These are phyloP conservation scores for Neurospora sp. DNA, from an alignment of 495 filamentous ascomycete species.

Conservation along the genomic window DNA sequence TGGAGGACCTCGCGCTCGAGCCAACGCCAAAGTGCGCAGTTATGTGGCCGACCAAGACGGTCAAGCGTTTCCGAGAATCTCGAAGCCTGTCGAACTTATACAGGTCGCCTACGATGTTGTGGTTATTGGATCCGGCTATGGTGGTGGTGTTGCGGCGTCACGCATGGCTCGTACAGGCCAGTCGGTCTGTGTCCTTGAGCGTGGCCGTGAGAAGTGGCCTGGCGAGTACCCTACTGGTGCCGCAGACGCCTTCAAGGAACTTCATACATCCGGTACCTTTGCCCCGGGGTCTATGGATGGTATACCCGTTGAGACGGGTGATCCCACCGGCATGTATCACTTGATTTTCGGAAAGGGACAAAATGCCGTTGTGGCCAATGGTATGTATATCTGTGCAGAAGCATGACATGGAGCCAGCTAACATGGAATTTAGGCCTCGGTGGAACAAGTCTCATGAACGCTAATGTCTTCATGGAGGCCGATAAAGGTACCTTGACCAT, in stretches of 20 bases:
- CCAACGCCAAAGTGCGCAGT: conserved; percentile 24
- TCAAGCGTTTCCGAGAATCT: conserved; percentile 40
- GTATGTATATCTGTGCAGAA: conserved; percentile 19
- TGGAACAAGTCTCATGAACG: conserved; percentile 55
- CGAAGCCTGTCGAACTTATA: conserved; percentile 47
- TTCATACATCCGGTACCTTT: conserved; percentile 49
- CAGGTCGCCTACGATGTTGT: conserved; percentile 52
- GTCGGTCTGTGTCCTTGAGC: conserved; percentile 52
- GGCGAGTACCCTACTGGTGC: conserved; percentile 49
- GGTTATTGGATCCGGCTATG: conserved; percentile 59
- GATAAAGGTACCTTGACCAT: conserved; percentile 45
- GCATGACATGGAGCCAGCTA: not conserved
- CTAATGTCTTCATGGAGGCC: conserved; percentile 55
- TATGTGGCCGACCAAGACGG: conserved; percentile 33
- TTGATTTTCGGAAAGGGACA: conserved; percentile 54
- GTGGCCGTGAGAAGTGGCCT: conserved; percentile 54
- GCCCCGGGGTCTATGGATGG: conserved; percentile 30
- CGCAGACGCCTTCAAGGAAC: conserved; percentile 29
- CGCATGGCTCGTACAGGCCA: conserved; percentile 53
- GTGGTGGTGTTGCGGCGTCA: conserved; percentile 55
- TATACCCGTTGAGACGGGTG: conserved; percentile 33
- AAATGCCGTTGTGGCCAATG: conserved; percentile 56
- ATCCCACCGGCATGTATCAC: conserved; percentile 55
- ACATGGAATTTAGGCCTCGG: conserved; percentile 40
- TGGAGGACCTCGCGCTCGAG: conserved; percentile 25